Conservation (phyloP, 495 filamentous ascomycete species). For the Hyaloscypha variabilis region DNA sequence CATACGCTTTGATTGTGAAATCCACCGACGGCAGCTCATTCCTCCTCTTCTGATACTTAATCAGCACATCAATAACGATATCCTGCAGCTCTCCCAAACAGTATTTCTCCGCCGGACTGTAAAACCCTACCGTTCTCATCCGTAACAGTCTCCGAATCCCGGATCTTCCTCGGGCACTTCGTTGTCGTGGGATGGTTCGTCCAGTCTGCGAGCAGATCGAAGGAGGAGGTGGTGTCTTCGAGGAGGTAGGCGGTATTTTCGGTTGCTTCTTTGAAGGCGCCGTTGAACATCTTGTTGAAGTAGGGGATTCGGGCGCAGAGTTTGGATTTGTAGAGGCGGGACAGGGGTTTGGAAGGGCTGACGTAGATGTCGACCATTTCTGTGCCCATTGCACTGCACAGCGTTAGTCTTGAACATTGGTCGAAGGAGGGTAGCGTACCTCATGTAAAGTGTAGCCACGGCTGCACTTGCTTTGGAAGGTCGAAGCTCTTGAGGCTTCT, state of each 20-base stretch:
- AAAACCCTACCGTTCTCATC: background rate
- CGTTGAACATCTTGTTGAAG: constrained; percentile 20
- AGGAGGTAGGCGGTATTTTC: background rate
- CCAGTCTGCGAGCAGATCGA: background rate
- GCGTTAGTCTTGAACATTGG: background rate
- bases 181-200: background rate
- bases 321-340: constrained; percentile 25
- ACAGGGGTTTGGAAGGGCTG: background rate
- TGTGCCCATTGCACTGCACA: background rate
- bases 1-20: background rate
- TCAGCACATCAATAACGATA: constrained; percentile 1
- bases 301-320: constrained; percentile 7
- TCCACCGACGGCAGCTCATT: constrained; percentile 9
- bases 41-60: background rate
- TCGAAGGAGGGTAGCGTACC: background rate
- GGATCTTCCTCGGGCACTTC: background rate
- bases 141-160: background rate
- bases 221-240: background rate
- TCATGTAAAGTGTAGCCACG: background rate
- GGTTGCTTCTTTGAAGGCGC: constrained; percentile 5
- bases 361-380: constrained; percentile 15
- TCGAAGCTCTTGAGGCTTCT: background rate
- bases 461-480: background rate
- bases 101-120: constrained; percentile 8
- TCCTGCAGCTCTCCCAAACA: constrained; percentile 6